phyloP scores from a whole-genome alignment of 2,329 filamentous ascomycete species.

The Clonostachys sp. region DNA sequence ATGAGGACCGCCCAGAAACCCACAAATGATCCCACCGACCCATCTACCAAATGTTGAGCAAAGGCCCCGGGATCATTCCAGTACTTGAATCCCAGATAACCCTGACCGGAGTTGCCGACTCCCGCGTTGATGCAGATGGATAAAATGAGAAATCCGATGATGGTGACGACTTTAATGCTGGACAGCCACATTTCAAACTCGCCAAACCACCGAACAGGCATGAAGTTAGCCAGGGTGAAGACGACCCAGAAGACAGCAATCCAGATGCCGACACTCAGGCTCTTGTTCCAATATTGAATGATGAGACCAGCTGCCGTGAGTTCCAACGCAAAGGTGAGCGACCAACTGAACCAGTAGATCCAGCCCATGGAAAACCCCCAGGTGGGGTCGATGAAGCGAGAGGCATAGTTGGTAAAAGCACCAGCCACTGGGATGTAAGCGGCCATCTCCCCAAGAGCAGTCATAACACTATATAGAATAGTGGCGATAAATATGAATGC shows the following conservation, averaged over 20 bases:
- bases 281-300: slow-evolving; percentile 67
- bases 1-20: slow-evolving; percentile 63
- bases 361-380: slow-evolving; percentile 76
- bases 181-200: slow-evolving; percentile 79
- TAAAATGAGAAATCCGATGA: slow-evolving; percentile 73
- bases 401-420: slow-evolving; percentile 72
- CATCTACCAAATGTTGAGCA: slow-evolving; percentile 50
- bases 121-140: slow-evolving; percentile 72
- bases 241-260: slow-evolving; percentile 70
- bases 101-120: slow-evolving; percentile 49
- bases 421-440: slow-evolving; percentile 74
- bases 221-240: slow-evolving; percentile 64
- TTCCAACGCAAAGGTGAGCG: slow-evolving; percentile 69
- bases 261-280: slow-evolving; percentile 64
- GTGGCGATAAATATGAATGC: slow-evolving; percentile 66
- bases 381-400: slow-evolving; percentile 68
- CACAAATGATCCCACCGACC: slow-evolving; percentile 56
- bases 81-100: slow-evolving; percentile 71
- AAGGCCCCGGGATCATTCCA: slow-evolving; percentile 68
- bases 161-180: slow-evolving; percentile 70
- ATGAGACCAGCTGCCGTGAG: slow-evolving; percentile 69
- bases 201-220: slow-evolving; percentile 69
- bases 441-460: slow-evolving; percentile 66
- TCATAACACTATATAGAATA: slow-evolving; percentile 74
- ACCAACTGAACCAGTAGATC: slow-evolving; percentile 81